Evolutionary conservation across 139 green algal species (phyloP).

Genomic region (Tetradesmus lagerheimii): DNA sequence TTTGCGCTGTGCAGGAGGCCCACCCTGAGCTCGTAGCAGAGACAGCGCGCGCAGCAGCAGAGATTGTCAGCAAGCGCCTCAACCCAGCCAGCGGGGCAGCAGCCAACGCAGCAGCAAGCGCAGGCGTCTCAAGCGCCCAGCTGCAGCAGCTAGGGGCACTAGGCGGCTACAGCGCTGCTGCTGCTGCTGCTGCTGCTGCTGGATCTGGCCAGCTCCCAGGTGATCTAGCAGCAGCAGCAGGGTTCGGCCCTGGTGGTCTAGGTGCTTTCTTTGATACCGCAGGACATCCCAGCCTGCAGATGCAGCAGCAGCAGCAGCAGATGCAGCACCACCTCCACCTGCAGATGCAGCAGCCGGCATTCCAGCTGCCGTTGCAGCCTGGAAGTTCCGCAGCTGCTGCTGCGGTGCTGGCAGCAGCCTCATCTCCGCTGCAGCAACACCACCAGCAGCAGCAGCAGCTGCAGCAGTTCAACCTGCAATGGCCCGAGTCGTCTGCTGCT

Average conservation of each 20-base stretch:
- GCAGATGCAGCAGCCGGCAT: neutral
- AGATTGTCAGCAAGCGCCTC: slow-evolving; percentile 1
- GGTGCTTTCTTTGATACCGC: slow-evolving; percentile 11
- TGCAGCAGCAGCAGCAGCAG: neutral
- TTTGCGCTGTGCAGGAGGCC: neutral
- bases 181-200: neutral
- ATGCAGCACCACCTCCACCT: neutral
- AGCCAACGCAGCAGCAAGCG: neutral
- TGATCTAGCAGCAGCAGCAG: neutral
- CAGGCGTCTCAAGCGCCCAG: neutral
- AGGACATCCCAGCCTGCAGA: neutral
- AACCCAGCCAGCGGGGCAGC: neutral
- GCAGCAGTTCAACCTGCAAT: neutral
- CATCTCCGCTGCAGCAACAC: neutral
- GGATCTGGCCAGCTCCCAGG: neutral
- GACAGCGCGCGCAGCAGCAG: slow-evolving; percentile 40
- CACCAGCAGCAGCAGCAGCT: neutral
- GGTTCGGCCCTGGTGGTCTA: neutral
- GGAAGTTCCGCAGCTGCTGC: neutral
- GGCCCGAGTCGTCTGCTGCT: neutral
- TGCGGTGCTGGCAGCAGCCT: neutral
- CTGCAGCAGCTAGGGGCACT: neutral
- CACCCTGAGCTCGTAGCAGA: slow-evolving; percentile 31
- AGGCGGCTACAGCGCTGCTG: neutral
- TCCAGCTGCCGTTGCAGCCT: neutral